Evolutionary conservation across 2,329 filamentous ascomycete genomes (phyloP).

Genomic region (Endothia cerciana): DNA sequence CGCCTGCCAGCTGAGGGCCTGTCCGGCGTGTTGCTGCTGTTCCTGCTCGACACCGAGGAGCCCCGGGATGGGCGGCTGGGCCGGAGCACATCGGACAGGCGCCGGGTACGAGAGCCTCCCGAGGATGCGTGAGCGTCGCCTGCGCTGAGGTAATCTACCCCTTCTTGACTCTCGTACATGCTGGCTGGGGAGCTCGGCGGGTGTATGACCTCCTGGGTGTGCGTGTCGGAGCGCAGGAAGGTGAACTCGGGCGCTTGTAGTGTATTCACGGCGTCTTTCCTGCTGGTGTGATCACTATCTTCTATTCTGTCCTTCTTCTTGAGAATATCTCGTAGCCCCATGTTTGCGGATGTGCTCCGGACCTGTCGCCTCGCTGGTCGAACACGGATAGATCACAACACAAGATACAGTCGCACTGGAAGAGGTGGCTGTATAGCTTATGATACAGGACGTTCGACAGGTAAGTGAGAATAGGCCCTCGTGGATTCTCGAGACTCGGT

Average conservation of each 20-base stretch:
- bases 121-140: slow-evolving; percentile 31
- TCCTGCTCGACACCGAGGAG: slow-evolving; percentile 49
- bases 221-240: slow-evolving; percentile 83
- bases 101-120: slow-evolving; percentile 33
- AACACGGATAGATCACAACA: slow-evolving; percentile 1
- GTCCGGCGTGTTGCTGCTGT: slow-evolving; percentile 39
- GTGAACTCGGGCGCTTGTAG: slow-evolving; percentile 69
- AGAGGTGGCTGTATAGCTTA: neutral
- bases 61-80: slow-evolving; percentile 49
- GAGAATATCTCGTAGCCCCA: slow-evolving; percentile 58
- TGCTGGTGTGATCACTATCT: slow-evolving; percentile 37
- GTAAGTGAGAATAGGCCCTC: neutral
- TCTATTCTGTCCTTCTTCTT: slow-evolving; percentile 56
- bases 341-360: slow-evolving; percentile 33
- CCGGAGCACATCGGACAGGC: slow-evolving; percentile 40
- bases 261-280: slow-evolving; percentile 40
- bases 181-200: slow-evolving; percentile 55
- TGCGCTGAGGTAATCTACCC: slow-evolving; percentile 35
- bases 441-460: neutral
- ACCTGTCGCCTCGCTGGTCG: neutral
- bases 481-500: neutral
- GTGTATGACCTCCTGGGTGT: slow-evolving; percentile 76
- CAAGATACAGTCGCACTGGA: neutral
- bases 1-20: slow-evolving; percentile 43
- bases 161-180: slow-evolving; percentile 30